A percentile compares a stretch with the other conserved stretches of the same genome.
These are phyloP conservation scores for Carex sylvatica DNA, from an alignment of 202 grass and related monocot species.

Conservation along the genomic window DNA sequence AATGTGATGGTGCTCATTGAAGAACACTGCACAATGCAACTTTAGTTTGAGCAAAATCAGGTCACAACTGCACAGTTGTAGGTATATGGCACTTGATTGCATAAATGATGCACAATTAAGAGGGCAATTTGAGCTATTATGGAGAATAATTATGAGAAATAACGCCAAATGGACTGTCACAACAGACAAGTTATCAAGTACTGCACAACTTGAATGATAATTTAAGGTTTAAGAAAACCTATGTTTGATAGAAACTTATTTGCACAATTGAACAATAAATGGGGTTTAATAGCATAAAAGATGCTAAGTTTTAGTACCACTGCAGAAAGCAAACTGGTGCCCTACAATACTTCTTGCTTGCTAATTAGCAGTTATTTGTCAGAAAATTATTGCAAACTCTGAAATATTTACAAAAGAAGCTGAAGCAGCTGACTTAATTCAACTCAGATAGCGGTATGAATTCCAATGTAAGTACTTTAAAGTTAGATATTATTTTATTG, in stretches of 20 bases:
- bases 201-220: neutral
- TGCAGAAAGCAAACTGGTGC: neutral
- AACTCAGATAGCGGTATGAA: slow-evolving; percentile 76
- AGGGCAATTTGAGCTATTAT: neutral
- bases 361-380: slow-evolving; percentile 19
- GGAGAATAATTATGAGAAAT: neutral
- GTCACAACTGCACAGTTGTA: neutral
- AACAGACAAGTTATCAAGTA: too few species aligned
- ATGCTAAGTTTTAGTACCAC: neutral
- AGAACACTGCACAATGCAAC: neutral
- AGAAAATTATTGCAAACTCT: slow-evolving; percentile 55
- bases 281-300: neutral
- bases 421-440: slow-evolving; percentile 85
- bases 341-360: neutral
- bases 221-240: neutral
- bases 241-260: neutral
- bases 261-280: neutral
- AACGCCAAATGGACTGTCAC: too few species aligned
- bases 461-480: slow-evolving; percentile 74
- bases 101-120: neutral
- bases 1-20: neutral
- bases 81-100: neutral
- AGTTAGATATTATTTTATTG: neutral
- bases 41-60: neutral
- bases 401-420: slow-evolving; percentile 47